phyloP scores from a whole-genome alignment of 345 rosid species.

The Boechera stricta region DNA sequence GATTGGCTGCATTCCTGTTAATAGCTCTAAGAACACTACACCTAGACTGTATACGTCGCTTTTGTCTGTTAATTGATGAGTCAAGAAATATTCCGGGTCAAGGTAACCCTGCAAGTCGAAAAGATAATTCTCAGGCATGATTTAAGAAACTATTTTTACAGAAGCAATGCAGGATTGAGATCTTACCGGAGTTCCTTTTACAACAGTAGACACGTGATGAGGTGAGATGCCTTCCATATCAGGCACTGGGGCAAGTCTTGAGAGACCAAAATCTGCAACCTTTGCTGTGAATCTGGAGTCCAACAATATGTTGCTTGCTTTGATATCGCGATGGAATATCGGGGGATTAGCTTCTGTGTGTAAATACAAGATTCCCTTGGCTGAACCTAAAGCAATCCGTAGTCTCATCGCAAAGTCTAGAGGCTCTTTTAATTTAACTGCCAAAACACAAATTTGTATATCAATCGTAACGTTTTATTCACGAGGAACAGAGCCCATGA shows the following conservation, averaged over 20 bases:
- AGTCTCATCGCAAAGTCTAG: slow-evolving; percentile 68
- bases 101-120: slow-evolving; percentile 81
- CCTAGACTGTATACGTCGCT: slow-evolving; percentile 98
- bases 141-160: slow-evolving; percentile 5
- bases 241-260: slow-evolving; percentile 87
- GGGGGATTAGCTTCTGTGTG: slow-evolving; percentile 98
- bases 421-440: slow-evolving; percentile 65
- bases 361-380: slow-evolving; percentile 84
- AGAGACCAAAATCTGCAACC: slow-evolving; percentile 97
- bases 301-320: slow-evolving; percentile 87
- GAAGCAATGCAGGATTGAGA: slow-evolving; percentile 13
- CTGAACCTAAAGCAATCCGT: slow-evolving; percentile 75
- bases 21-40: slow-evolving; percentile 87
- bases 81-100: slow-evolving; percentile 94
- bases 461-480: background rate
- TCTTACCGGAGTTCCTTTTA: slow-evolving; percentile 89
- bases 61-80: slow-evolving; percentile 92
- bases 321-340: slow-evolving; percentile 89
- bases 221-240: slow-evolving; percentile 70
- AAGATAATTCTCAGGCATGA: slow-evolving; percentile 20
- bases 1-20: slow-evolving; percentile 95
- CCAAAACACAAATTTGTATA: slow-evolving; percentile 20
- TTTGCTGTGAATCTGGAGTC: slow-evolving; percentile 78
- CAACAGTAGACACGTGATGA: slow-evolving; percentile 84
- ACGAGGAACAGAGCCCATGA: background rate